phyloP scores from a whole-genome alignment of 306 rosid species.

The Psophocarpus tetragonolobus region DNA sequence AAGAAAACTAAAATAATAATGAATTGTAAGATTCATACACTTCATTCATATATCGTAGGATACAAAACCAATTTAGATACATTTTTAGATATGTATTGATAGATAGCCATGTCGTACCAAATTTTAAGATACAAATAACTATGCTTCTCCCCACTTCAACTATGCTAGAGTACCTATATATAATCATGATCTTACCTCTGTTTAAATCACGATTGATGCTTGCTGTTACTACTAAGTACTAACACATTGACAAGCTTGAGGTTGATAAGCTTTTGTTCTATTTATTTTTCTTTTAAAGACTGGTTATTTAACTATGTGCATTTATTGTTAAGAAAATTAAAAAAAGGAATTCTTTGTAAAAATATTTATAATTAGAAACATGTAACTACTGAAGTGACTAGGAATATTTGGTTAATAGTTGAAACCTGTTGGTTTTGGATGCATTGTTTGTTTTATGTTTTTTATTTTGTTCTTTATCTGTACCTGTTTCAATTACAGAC shows the following conservation, averaged over 20 bases:
- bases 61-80: too few species aligned
- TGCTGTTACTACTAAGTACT: slow-evolving; percentile 16
- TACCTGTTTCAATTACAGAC: slow-evolving; percentile 33
- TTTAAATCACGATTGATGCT: neutral
- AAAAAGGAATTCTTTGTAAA: neutral
- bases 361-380: neutral
- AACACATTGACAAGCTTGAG: slow-evolving; percentile 8
- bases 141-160: neutral
- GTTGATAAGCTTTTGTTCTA: slow-evolving; percentile 8
- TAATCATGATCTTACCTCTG: neutral
- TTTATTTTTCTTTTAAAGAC: slow-evolving; percentile 22
- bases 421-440: neutral
- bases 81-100: too few species aligned
- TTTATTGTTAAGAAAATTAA: neutral
- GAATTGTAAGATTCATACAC: too few species aligned
- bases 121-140: too few species aligned
- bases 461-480: neutral
- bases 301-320: neutral
- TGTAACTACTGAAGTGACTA: neutral
- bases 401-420: neutral
- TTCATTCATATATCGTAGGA: too few species aligned
- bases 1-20: too few species aligned
- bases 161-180: neutral
- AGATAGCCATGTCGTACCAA: too few species aligned
- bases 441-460: neutral